These are phyloP conservation scores for Calocera cornea DNA, from an alignment of 768 basidiomycete genomes.

Conservation along the genomic window DNA sequence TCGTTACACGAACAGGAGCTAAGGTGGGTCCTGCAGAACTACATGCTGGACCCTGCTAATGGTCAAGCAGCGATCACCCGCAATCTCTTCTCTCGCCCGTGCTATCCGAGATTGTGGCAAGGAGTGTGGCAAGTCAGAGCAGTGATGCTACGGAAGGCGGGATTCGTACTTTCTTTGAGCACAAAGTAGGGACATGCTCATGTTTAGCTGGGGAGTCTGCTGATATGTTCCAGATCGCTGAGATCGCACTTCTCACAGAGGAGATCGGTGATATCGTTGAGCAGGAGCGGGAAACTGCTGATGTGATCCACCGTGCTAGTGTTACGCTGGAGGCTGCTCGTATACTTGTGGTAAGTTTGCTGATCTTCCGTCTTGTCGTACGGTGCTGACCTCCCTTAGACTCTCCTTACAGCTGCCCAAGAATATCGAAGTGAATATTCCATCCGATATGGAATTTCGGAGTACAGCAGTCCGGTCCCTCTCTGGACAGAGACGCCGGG, in stretches of 20 bases:
- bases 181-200: conserved; percentile 24
- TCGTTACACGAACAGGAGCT: conserved; percentile 40
- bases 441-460: neutral
- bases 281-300: conserved; percentile 5
- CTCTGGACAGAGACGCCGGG: neutral
- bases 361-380: neutral
- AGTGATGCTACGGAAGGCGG: conserved; percentile 54
- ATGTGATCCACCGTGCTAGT: neutral
- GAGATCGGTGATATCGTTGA: conserved; percentile 41
- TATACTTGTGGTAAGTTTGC: neutral
- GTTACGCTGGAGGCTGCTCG: neutral
- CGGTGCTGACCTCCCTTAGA: neutral
- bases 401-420: neutral
- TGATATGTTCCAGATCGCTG: conserved; percentile 28
- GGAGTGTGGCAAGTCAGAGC: conserved; percentile 33
- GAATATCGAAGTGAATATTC: neutral
- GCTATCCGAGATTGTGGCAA: neutral
- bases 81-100: neutral
- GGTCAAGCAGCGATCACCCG: neutral
- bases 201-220: neutral
- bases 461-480: neutral
- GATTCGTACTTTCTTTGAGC: conserved; percentile 73
- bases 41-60: conserved; percentile 12
- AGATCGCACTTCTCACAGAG: conserved; percentile 55
- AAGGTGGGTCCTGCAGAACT: conserved; percentile 11